Base-by-base conservation (phyloP, 768 basidiomycete species). In the Panellus pusillus region DNA sequence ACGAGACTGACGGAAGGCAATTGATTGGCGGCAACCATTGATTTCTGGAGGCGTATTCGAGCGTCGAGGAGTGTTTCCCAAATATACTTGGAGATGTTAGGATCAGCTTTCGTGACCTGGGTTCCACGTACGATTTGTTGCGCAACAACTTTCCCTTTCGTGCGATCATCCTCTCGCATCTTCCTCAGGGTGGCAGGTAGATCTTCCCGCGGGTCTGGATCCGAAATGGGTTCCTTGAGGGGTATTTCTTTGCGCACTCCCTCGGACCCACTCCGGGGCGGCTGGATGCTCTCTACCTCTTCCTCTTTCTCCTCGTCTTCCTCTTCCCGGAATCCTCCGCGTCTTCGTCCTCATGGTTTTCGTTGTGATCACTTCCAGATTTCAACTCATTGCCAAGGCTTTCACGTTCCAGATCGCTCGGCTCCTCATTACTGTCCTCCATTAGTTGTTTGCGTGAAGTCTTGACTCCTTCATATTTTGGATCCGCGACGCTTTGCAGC, bases 31-130 rank as follows among this genome's bases (percentile, higher is more conserved):
- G 85, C 74, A 1, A 74, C 63, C 41, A 84, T 75, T 19, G 86
- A 80, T 72, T 94, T 98, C 71, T 98, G 96, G 40, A 97, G 70
- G 20, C 86, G 86, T 67, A 98, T 98, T 32, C 96, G 83, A n/a
- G 90, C 83, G 66, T 97, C 91, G 27, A 98, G 77, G 35, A 98
- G 75, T 5, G 79, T 76, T 67, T 98, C 93, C 89, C 93, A 97
- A 32, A 94, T 70, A 3, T 77, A 75, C 93, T 98, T 38, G 52
- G 28, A 44, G 41, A 45, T 44, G 55, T 58, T 43, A 42, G 60
- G 43, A 14, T 24, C 24, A n/a, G 47, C 44, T 31, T 20, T 44
- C 14, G 12, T 17, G 38, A 24, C 2, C 46, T 19, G 17, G 31
- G 20, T 11, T 35, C 18, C 18, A 73, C 89, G 54, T 63, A 90